Percentiles rank a stretch among this genome's conserved stretches.
Evolutionary conservation across 306 rosid species (phyloP).

Genomic region (Quercus bicolor): DNA sequence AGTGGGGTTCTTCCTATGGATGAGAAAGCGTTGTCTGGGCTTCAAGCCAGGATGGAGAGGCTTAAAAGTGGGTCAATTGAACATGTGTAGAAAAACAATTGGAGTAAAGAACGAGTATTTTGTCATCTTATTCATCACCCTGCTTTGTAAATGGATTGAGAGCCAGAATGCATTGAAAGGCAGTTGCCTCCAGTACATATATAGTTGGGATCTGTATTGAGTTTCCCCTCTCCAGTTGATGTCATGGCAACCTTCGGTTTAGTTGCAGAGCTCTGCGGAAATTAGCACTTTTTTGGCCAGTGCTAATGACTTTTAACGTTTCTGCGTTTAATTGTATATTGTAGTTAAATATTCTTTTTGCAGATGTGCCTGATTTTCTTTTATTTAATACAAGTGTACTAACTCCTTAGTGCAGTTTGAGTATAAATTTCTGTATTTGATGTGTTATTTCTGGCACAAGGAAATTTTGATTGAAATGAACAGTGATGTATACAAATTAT

Average conservation of each 20-base stretch:
- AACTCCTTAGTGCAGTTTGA: constrained; percentile 13
- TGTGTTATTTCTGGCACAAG: neutral
- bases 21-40: constrained; percentile 92
- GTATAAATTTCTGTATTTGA: constrained; percentile 14
- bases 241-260: constrained; percentile 18
- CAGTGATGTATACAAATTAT: neutral
- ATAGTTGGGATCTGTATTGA: neutral
- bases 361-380: constrained; percentile 31
- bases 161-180: constrained; percentile 14
- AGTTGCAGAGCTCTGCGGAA: constrained; percentile 32
- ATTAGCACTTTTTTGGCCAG: constrained; percentile 20
- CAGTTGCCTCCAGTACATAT: constrained; percentile 28
- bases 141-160: constrained; percentile 20
- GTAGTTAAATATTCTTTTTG: constrained; percentile 27
- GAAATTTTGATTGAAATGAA: neutral
- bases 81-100: constrained; percentile 33
- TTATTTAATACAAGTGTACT: constrained; percentile 25
- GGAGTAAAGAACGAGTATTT: neutral
- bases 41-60: constrained; percentile 99
- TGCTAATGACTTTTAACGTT: constrained; percentile 4
- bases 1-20: constrained; percentile 88
- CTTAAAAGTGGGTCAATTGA: constrained; percentile 90
- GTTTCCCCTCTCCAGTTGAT: constrained; percentile 15
- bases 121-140: neutral
- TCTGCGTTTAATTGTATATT: constrained; percentile 35